phyloP scores from a whole-genome alignment of 768 basidiomycete species.

The Coprinopsis strossmayeri region DNA sequence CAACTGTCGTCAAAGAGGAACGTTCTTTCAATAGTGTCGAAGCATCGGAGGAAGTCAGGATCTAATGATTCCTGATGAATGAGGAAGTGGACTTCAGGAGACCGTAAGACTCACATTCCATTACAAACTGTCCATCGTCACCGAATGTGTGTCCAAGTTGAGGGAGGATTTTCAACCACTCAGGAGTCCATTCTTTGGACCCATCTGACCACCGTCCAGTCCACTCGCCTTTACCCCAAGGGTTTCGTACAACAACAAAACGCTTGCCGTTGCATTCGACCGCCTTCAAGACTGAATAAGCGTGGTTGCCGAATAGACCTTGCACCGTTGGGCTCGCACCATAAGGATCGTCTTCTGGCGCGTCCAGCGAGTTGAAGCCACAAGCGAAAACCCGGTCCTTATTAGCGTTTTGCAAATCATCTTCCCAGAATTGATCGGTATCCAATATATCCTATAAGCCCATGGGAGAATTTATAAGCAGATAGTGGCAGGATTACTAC shows the following conservation, averaged over 20 bases:
- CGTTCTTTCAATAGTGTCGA: constrained; percentile 36
- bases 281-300: constrained; percentile 35
- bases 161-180: constrained; percentile 36
- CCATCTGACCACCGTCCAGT: constrained; percentile 45
- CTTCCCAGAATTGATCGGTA: constrained; percentile 39
- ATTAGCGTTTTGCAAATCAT: constrained; percentile 41
- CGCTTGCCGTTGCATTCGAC: constrained; percentile 35
- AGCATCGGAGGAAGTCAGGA: constrained; percentile 36
- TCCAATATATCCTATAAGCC: constrained; percentile 34
- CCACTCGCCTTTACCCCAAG: constrained; percentile 38
- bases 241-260: constrained; percentile 42
- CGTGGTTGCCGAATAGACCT: constrained; percentile 30
- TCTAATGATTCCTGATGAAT: constrained; percentile 16
- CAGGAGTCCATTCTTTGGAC: constrained; percentile 41
- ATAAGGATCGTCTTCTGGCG: constrained; percentile 11
- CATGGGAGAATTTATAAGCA: neutral
- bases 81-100: neutral
- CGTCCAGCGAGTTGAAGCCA: constrained; percentile 25
- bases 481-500: neutral
- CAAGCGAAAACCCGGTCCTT: constrained; percentile 40
- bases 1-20: constrained; percentile 41
- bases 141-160: constrained; percentile 37
- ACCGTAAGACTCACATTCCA: constrained; percentile 32
- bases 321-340: constrained; percentile 12
- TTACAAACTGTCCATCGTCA: constrained; percentile 43